A percentile compares a stretch with the other conserved stretches of the same genome.
phyloP scores from a whole-genome alignment of 208 protist species.

The Angomonas desouzai region DNA sequence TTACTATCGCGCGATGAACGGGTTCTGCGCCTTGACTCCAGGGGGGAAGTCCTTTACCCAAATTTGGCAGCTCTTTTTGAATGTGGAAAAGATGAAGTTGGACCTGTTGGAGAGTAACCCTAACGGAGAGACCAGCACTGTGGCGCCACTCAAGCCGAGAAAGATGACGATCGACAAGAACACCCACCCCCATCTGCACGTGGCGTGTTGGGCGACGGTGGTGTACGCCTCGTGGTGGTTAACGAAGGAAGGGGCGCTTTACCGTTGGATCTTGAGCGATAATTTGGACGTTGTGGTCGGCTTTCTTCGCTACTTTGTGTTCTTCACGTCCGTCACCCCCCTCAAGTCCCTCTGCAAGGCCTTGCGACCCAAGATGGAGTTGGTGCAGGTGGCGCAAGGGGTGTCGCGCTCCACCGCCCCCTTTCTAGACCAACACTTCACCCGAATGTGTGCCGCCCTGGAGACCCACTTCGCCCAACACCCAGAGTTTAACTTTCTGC shows the following conservation, averaged over 20 bases:
- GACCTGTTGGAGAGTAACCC: neutral
- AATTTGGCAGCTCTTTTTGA: conserved; percentile 71
- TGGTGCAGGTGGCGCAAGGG: conserved; percentile 43
- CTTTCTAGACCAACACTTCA: conserved; percentile 83
- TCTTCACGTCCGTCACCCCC: conserved; percentile 38
- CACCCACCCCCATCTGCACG: conserved; percentile 72
- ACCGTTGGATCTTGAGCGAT: conserved; percentile 65
- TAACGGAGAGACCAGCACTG: neutral
- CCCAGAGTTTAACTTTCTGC: conserved; percentile 41
- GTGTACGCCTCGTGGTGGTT: conserved; percentile 87
- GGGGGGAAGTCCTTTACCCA: conserved; percentile 43
- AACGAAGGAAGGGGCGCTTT: conserved; percentile 63
- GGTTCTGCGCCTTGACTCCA: conserved; percentile 65
- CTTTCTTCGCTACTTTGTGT: conserved; percentile 73
- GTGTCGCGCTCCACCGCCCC: conserved; percentile 55
- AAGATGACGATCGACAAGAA: conserved; percentile 41
- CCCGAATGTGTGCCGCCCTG: conserved; percentile 60
- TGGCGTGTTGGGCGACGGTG: conserved; percentile 59
- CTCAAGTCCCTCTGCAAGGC: conserved; percentile 35
- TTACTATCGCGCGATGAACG: conserved; percentile 50
- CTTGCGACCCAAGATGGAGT: conserved; percentile 55
- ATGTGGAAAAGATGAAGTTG: conserved; percentile 15
- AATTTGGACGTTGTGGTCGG: conserved; percentile 55
- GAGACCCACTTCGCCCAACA: conserved; percentile 58
- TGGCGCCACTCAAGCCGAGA: conserved; percentile 14